Evolutionary conservation across 495 filamentous ascomycete species (phyloP).

Genomic region (Mytilinidion resinicola): DNA sequence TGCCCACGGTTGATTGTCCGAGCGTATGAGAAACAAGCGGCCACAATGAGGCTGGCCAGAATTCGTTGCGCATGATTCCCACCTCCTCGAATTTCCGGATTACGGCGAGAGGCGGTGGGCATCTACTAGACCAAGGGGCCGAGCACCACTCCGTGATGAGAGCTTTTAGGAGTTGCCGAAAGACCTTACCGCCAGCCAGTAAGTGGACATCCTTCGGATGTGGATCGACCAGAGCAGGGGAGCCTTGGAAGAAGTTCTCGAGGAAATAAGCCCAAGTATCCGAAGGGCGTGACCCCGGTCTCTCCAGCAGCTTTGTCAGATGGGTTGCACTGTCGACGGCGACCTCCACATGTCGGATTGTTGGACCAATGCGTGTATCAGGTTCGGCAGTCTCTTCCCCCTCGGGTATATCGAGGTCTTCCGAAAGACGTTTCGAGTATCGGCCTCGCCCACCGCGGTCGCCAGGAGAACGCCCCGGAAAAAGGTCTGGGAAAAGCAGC

Average conservation of each 20-base stretch:
- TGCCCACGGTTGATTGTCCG: background rate
- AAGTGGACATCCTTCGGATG: background rate
- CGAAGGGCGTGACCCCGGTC: conserved; percentile 30
- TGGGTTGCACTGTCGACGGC: background rate
- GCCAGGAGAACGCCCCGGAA: background rate
- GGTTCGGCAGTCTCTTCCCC: background rate
- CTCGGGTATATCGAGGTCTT: background rate
- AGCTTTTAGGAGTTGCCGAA: conserved; percentile 5
- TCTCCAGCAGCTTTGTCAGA: conserved; percentile 1
- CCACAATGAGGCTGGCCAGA: conserved; percentile 12
- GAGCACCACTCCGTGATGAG: conserved; percentile 3
- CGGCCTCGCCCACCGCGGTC: background rate
- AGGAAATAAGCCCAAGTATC: conserved; percentile 39
- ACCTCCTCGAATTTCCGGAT: conserved; percentile 15
- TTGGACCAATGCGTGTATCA: background rate
- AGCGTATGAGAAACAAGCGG: conserved; percentile 9
- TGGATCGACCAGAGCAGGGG: conserved; percentile 2
- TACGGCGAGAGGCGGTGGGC: conserved; percentile 9
- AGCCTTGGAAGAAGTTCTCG: conserved; percentile 15
- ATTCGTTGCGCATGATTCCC: conserved; percentile 4
- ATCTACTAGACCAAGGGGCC: background rate
- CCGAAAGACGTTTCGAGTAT: background rate
- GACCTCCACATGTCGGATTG: background rate
- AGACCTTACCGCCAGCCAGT: conserved; percentile 7
- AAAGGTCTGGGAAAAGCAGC: background rate